These are phyloP conservation scores for Cladorrhinum samala DNA, from an alignment of 495 filamentous ascomycete genomes.

Conservation along the genomic window DNA sequence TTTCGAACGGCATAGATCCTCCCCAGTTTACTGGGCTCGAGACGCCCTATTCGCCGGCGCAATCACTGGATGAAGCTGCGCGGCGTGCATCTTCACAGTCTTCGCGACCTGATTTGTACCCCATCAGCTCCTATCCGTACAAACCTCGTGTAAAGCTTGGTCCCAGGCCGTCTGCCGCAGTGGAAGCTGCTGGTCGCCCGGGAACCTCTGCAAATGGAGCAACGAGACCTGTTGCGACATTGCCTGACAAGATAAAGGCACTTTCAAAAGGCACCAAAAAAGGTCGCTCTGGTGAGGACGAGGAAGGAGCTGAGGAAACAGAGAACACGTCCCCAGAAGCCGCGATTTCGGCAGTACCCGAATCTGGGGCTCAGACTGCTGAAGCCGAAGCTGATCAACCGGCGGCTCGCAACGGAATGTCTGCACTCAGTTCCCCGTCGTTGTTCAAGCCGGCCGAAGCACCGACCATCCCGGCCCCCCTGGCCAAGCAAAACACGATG, in stretches of 20 bases:
- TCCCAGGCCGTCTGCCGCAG: conserved; percentile 69
- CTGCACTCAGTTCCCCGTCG: conserved; percentile 48
- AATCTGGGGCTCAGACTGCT: conserved; percentile 17
- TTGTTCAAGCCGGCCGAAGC: conserved; percentile 36
- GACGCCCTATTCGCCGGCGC: conserved; percentile 34
- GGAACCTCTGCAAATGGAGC: conserved; percentile 47
- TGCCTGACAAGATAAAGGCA: conserved; percentile 52
- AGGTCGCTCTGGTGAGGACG: conserved; percentile 28
- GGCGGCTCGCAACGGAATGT: conserved; percentile 35
- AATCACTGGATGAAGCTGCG: conserved; percentile 30
- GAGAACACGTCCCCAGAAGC: conserved; percentile 11
- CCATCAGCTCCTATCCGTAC: conserved; percentile 46
- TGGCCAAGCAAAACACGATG: conserved; percentile 53
- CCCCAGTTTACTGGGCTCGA: conserved; percentile 35
- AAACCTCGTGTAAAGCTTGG: conserved; percentile 77
- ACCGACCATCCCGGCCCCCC: conserved; percentile 25
- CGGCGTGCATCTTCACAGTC: conserved; percentile 59
- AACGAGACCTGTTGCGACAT: conserved; percentile 64
- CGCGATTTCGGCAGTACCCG: conserved; percentile 8
- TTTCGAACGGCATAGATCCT: conserved; percentile 31
- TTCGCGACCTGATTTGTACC: conserved; percentile 59
- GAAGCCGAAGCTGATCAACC: conserved; percentile 28
- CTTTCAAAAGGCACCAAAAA: conserved; percentile 39
- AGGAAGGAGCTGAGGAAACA: conserved; percentile 23
- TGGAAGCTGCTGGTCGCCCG: conserved; percentile 60